These are phyloP conservation scores for Aspergillus neoniger DNA, from an alignment of 2,329 filamentous ascomycete genomes.

Conservation along the genomic window DNA sequence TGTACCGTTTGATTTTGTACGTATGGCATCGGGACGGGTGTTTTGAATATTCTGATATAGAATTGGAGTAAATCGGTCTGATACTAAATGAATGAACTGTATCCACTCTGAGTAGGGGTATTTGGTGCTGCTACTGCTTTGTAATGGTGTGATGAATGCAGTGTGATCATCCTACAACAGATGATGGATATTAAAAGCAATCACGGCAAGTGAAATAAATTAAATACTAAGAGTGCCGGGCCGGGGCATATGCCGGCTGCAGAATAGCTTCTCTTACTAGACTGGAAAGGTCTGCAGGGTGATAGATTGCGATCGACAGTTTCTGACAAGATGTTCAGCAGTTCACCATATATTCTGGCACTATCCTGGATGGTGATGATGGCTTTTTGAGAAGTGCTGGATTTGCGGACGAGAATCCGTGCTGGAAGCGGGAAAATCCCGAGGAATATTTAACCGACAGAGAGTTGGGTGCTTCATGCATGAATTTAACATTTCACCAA, in stretches of 20 bases:
- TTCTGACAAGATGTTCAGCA: background rate
- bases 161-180: no score
- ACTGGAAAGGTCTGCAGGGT: no score
- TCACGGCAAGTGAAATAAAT: no score
- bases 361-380: background rate
- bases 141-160: no score
- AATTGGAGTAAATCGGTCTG: no score
- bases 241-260: no score
- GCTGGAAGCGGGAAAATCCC: constrained; percentile 23
- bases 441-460: constrained; percentile 12
- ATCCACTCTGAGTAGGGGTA: no score
- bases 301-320: background rate
- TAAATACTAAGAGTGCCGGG: no score
- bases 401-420: constrained; percentile 18
- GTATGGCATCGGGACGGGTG: constrained; percentile 65
- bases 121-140: no score
- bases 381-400: no score
- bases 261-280: no score
- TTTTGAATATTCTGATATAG: constrained; percentile 35
- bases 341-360: background rate
- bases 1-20: constrained; percentile 83
- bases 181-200: no score
- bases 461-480: background rate
- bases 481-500: background rate
- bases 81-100: background rate